Conservation (phyloP, 2,329 filamentous ascomycete species). For the Daldinia sp. region DNA sequence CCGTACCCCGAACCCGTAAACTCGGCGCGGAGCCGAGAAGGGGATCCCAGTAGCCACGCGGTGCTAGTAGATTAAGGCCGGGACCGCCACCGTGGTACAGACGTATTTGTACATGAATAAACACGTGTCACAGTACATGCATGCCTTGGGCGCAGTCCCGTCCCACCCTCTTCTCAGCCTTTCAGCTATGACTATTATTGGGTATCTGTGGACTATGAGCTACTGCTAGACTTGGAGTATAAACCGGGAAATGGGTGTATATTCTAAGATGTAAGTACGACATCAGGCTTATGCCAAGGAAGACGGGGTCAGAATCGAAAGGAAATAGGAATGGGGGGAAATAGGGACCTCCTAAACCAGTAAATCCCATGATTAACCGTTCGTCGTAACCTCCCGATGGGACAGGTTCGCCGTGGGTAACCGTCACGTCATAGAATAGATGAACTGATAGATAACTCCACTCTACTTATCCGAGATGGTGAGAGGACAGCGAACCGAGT, state of each 20-base stretch:
- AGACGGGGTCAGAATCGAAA: neutral
- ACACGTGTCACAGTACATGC: conserved; percentile 32
- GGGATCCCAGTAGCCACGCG: conserved; percentile 25
- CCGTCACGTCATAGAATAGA: conserved; percentile 17
- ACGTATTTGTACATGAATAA: conserved; percentile 3
- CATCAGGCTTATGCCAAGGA: conserved; percentile 23
- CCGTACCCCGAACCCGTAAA: conserved; percentile 10
- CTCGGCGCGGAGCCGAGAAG: conserved; percentile 19
- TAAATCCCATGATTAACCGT: neutral
- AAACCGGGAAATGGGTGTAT: neutral
- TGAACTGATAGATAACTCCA: neutral
- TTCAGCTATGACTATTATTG: conserved; percentile 28
- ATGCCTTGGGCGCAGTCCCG: conserved; percentile 16
- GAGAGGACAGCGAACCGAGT: neutral
- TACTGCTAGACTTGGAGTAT: conserved; percentile 4
- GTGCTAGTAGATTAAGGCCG: conserved; percentile 7
- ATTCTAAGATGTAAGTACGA: conserved; percentile 12
- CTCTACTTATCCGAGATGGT: neutral
- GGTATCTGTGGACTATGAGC: conserved; percentile 11
- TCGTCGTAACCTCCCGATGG: conserved; percentile 7
- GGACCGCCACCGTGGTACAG: conserved; percentile 19
- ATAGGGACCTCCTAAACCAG: neutral
- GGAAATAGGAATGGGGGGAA: neutral
- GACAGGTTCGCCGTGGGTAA: conserved; percentile 8
- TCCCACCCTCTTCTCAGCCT: conserved; percentile 8